These are phyloP conservation scores for Davidsoniella neocaledoniae DNA, from an alignment of 2,329 filamentous ascomycete genomes.

Conservation along the genomic window DNA sequence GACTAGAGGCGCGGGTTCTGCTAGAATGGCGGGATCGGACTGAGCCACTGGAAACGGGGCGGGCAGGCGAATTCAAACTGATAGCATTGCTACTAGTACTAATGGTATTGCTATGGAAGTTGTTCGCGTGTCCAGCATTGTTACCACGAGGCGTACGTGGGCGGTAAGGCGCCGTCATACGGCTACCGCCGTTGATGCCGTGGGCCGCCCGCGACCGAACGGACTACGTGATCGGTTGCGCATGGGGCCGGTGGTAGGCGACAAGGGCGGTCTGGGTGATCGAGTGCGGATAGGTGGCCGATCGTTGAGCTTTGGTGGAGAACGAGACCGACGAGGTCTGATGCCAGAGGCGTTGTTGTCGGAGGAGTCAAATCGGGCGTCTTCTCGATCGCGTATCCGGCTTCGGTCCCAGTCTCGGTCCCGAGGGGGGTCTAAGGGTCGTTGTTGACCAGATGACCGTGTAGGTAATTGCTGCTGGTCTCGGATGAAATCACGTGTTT, in stretches of 20 bases:
- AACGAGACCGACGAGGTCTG: conserved; percentile 31
- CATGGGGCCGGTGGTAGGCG: conserved; percentile 2
- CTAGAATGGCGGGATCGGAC: conserved; percentile 34
- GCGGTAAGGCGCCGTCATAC: conserved; percentile 10
- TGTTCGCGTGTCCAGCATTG: neutral
- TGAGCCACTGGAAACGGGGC: conserved; percentile 29
- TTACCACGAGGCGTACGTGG: conserved; percentile 5
- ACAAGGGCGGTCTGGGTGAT: neutral
- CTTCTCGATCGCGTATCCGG: conserved; percentile 16
- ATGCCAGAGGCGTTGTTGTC: neutral
- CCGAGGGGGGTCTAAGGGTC: conserved; percentile 16
- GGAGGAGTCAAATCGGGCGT: conserved; percentile 16
- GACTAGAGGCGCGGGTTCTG: conserved; percentile 26
- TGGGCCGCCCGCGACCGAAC: neutral
- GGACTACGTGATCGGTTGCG: conserved; percentile 10
- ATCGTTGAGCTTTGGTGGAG: conserved; percentile 25
- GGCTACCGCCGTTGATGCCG: neutral
- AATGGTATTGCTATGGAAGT: no score
- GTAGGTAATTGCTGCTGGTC: conserved; percentile 1
- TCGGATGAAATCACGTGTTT: conserved; percentile 4
- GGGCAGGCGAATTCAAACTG: conserved; percentile 15
- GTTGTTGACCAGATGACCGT: neutral
- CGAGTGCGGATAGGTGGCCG: conserved; percentile 5
- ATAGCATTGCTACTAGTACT: conserved; percentile 1
- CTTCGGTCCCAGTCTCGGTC: conserved; percentile 23